A percentile compares a stretch with the other conserved stretches of the same genome.
These are phyloP conservation scores for Trichosporon coremiiforme DNA, from an alignment of 1,284 basidiomycete species.

Conservation along the genomic window DNA sequence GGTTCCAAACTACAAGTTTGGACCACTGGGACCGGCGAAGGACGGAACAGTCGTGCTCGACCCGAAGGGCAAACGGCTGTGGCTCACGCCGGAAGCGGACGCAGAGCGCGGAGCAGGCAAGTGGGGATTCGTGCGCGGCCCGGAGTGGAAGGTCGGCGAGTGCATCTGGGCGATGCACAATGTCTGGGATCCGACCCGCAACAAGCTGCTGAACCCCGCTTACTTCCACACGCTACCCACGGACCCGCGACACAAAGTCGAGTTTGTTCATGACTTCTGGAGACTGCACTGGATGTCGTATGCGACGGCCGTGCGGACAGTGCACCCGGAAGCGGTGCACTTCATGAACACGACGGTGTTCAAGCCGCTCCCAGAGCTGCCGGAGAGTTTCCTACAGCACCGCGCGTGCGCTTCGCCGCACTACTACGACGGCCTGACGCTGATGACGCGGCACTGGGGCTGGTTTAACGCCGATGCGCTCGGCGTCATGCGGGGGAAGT, in stretches of 20 bases:
- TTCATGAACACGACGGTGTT: conserved; percentile 95
- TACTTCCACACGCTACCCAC: conserved; percentile 69
- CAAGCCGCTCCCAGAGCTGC: conserved; percentile 66
- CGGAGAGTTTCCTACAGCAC: conserved; percentile 65
- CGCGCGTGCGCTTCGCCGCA: conserved; percentile 81
- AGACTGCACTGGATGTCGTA: conserved; percentile 73
- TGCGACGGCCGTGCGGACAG: conserved; percentile 65
- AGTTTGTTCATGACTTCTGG: conserved; percentile 82
- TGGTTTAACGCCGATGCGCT: conserved; percentile 81
- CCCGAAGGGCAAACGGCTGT: conserved; percentile 74
- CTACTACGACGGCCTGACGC: conserved; percentile 88
- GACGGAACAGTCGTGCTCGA: conserved; percentile 76
- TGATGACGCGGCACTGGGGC: conserved; percentile 81
- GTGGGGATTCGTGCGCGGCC: conserved; percentile 81
- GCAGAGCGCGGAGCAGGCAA: conserved; percentile 56
- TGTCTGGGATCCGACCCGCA: conserved; percentile 78
- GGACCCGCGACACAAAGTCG: conserved; percentile 43
- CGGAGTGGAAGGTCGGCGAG: conserved; percentile 76
- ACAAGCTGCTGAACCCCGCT: conserved; percentile 69
- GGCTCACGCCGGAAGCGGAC: conserved; percentile 64
- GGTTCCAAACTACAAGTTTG: conserved; percentile 83
- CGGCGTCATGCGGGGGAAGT: conserved; percentile 80
- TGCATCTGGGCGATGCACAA: conserved; percentile 93
- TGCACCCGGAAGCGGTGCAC: conserved; percentile 82
- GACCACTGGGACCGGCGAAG: conserved; percentile 73